Evolutionary conservation across 1,284 basidiomycete genomes (phyloP).

Genomic region (Apiotrichum porosum): DNA sequence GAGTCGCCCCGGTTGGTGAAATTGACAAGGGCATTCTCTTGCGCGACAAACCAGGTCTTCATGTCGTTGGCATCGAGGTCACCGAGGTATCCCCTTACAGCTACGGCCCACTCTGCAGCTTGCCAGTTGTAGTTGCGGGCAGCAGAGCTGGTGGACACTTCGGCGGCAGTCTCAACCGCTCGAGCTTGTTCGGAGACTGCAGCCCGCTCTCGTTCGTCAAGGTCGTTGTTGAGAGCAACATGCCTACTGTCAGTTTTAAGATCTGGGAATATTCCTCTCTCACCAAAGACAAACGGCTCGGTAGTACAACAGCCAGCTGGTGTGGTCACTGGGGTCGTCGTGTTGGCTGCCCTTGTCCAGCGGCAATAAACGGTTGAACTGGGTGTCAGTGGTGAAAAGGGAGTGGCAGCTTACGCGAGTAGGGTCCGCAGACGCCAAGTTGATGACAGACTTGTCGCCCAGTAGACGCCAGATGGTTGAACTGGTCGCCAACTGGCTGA

Average conservation of each 20-base stretch:
- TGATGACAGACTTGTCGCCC: constrained; percentile 8
- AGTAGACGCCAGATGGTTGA: constrained; percentile 20
- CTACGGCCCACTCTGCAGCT: constrained; percentile 23
- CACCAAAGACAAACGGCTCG: constrained; percentile 24
- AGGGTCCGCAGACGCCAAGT: constrained; percentile 17
- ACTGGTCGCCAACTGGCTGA: constrained; percentile 22
- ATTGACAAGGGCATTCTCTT: constrained; percentile 3
- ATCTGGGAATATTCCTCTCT: background rate
- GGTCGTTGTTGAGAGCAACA: background rate
- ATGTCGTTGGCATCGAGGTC: constrained; percentile 5
- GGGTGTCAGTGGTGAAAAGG: background rate
- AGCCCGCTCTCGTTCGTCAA: background rate
- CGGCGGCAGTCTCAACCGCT: background rate
- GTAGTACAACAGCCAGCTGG: constrained; percentile 27
- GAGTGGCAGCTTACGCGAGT: constrained; percentile 16
- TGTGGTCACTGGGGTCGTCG: constrained; percentile 4
- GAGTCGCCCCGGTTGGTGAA: background rate
- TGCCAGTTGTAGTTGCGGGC: constrained; percentile 23
- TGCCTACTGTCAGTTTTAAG: constrained; percentile 4
- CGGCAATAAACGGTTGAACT: constrained; percentile 30
- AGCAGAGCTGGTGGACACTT: background rate
- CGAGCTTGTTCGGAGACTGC: background rate
- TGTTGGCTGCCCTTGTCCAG: constrained; percentile 6
- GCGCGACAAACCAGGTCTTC: constrained; percentile 1
- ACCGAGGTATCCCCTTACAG: constrained; percentile 4